Evolutionary conservation across 352 stramenopile genomes (phyloP), one percentile per base, ranked within the genome.

Genomic region (Phytophthora lateralis): DNA sequence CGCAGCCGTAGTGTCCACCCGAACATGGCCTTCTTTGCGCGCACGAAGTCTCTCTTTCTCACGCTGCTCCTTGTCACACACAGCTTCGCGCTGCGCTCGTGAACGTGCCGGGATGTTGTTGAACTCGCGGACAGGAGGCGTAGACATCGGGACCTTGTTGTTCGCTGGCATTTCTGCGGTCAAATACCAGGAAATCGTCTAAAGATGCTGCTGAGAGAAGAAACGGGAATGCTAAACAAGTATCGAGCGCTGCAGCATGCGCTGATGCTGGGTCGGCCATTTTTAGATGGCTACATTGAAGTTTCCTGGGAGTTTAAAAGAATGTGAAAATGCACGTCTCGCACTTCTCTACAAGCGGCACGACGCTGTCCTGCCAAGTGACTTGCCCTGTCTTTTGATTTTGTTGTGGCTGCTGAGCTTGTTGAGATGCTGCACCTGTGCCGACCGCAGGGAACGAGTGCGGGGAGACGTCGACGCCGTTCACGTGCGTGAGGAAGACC

Each of bases 301-400:
- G 58, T 51, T n/a, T n/a, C n/a, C n/a, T n/a, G n/a, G n/a, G n/a
- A n/a, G n/a, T n/a, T n/a, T n/a, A n/a, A 58, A 93, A 93, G 59
- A 87, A 91, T 35, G 84, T 93, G 55, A 90, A 89, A 35, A 90
- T 87, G 60, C 81, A 93, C 1, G 80, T 89, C 55, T 93, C 80
- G 50, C 68, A 78, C 49, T 89, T 85, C 41, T 91, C 80, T 18
- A 93, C 81, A 24, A 91, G 75, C 14, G 81, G 81, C 32, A 93
- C 72, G 12, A 91, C 81, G 65, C 78, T 89, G 42, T 90, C 84
- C 45, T 89, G 87, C 81, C 79, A 90, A 18, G 80, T 91, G 44
- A 82, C 70, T 42, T 78, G 74, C 6, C 49, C 66, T 8, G 52
- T 72, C 52, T 69, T 54, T 57, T 63, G 55, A 35, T 58, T 63